Base-by-base conservation (phyloP, 345 rosid genomes). In the Linum usitatissimum region DNA sequence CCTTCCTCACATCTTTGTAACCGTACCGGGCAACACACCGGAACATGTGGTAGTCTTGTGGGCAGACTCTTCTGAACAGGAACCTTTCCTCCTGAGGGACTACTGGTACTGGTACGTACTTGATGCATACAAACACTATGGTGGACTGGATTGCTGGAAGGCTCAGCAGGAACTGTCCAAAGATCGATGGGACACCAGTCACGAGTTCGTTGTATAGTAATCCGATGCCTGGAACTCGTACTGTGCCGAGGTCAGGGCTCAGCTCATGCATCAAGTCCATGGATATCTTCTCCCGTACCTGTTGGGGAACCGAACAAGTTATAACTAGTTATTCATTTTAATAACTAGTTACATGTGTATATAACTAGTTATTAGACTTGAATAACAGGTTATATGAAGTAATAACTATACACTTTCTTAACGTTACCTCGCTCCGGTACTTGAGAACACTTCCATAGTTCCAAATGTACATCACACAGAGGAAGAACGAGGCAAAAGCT, bases 91-190 rank as follows among this genome's bases (percentile, higher is more conserved):
- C 94, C 58, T 83, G 96, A 38, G 88, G 94, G 54, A 90, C 99
- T 12, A 90, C 86, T 0, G 99, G 99, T 45, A 93, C 83, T 3
- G 96, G 99, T 30, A 93, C 94, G 60, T 90, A 90, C 62, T 93
- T 93, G 80, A 93, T 90, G 78, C 97, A 89, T 61, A 89, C 96
- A 57, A 93, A 87, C 62, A 93, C 82, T 56, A 90, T 60, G 4
- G 94, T 83, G 1, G 99, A 93, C 60, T 93, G 99, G 64, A 93
- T 84, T 0, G 99, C 97, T 2, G 97, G 99, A 20, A 93, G 88
- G 73, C 76, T 80, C 42, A 87, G 76, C 68, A 93, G 77, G 77
- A 85, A 93, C 80, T 90, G 94, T 61, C 91, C 96, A 0, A 93
- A 83, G 57, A 86, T 84, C 3, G 97, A 87, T 21, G 99, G 99